A percentile compares a stretch with the other conserved stretches of the same genome.
Conservation (phyloP, 176 grass and related monocot genomes). For the Musa beccarii region DNA sequence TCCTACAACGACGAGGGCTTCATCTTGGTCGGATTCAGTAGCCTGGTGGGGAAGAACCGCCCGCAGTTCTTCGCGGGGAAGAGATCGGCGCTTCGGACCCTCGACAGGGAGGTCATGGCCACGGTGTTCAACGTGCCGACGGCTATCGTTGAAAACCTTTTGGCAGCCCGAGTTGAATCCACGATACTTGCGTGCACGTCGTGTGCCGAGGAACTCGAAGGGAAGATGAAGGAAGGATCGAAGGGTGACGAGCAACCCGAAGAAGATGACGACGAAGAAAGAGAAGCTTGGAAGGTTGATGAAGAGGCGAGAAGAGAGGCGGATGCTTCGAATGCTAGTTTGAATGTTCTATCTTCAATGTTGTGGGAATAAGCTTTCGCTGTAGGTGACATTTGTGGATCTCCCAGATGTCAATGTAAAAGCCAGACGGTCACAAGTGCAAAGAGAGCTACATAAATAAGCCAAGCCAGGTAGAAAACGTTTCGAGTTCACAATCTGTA, state of each 20-base stretch:
- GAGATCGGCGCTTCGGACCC: not conserved
- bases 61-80: not conserved
- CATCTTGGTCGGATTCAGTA: not conserved
- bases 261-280: not conserved
- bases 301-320: not conserved
- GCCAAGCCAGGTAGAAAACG: too few species aligned
- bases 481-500: too few species aligned
- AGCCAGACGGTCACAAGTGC: too few species aligned
- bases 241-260: not conserved
- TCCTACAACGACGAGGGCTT: constrained; percentile 1
- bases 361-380: too few species aligned
- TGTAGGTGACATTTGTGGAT: too few species aligned
- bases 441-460: too few species aligned
- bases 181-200: not conserved
- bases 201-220: not conserved
- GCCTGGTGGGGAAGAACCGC: not conserved
- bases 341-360: too few species aligned
- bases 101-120: not conserved
- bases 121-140: not conserved
- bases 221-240: not conserved
- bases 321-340: not conserved
- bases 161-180: not conserved
- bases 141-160: not conserved
- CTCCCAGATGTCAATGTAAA: too few species aligned
- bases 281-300: not conserved